Evolutionary conservation across 768 basidiomycete genomes (phyloP), one percentile per base, ranked within the genome.

Genomic region (Termitomyces sp.): DNA sequence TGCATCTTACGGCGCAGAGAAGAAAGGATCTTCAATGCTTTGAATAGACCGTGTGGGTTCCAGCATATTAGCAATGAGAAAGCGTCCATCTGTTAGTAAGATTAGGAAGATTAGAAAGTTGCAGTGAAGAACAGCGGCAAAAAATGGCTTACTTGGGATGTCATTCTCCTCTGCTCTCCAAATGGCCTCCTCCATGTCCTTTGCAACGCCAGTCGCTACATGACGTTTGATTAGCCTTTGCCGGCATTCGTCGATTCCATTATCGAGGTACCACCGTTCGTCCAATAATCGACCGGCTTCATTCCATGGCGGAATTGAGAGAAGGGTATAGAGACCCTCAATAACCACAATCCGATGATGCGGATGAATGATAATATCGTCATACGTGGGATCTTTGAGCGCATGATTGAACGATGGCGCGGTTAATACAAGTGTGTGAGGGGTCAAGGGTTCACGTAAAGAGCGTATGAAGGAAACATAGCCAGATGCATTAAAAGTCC

Each of bases 391-490:
- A 66, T 98, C 95, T 67, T 96, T 98, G 53, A 90, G 68, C 1
- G 90, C 82, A 68, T 97, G 95, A 53, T 86, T 84, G 69, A 97
- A 98, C 0, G 90, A 86, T 0, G 92, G 94, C 26, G 91, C 94
- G 12, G 79, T 80, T 63, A 87, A 70, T 27, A 72, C 61, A 26
- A 58, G 53, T 13, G 66, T 62, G 18, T 52, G 50, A 26, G 62
- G 57, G 18, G 59, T 64, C 60, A 67, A 39, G 26, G 73, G 74
- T 32, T 69, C 55, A 20, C 83, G 81, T 9, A 97, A 72, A 13
- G 74, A 67, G 16, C 71, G 72, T 13, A 94, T 72, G 63, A 95
- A 95, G 0, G 76, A 65, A 54, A 85, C 79, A 69, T 94, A 97
- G 26, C 77, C 76, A n/a, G 68, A 62, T 5, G 82, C 85, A 63